Evolutionary conservation across 2,329 filamentous ascomycete species (phyloP), one percentile per base, ranked within the genome.

Genomic region (Aspergillus phoenicis): DNA sequence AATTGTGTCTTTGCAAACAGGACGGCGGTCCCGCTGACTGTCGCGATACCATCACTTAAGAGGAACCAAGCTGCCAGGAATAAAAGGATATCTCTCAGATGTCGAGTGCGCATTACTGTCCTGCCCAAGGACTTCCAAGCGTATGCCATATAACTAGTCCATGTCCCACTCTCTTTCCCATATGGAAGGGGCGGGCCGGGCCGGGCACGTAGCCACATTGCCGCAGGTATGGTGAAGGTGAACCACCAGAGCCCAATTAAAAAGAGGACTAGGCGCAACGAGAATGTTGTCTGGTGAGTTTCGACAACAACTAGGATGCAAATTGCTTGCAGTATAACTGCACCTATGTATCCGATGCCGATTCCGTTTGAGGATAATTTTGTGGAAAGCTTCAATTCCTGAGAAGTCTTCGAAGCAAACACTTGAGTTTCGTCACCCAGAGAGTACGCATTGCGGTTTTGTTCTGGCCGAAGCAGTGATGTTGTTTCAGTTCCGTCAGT

Each of bases 41-140:
- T 98, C 7, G 95, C 95, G 64, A 98, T 93, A 45, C 91, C 93
- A 71, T 99, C 95, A 6, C 91, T 96, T 1, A 99, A 84, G 30
- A 99, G 83, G 73, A 99, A 97, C 95, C 95, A 99, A 5, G 91
- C 93, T 3, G 85, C 87, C 4, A 99, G 84, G 66, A 98, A 97
- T 0, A 97, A 83, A 13, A 95, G 82, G 1, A 97, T 87, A 67
- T 97, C 89, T 62, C 89, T 89, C 0, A 97, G 75, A 2, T 85
- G 84, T 3, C 87, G 84, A 3, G 94, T 93, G 48, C 93, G 85
- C 67, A 87, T 84, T 10, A 93, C 80, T 0, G 95, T 98, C 61
- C 88, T 88, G 65, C 89, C 93, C 0, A 99, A 83, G 2, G 91
- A 92, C 60, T 85, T 88, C 95, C 95, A 99, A 0, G 93, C 90